A percentile compares a stretch with the other conserved stretches of the same genome.
phyloP scores from a whole-genome alignment of 2,329 filamentous ascomycete species.

The Pseudopithomyces chartarum region DNA sequence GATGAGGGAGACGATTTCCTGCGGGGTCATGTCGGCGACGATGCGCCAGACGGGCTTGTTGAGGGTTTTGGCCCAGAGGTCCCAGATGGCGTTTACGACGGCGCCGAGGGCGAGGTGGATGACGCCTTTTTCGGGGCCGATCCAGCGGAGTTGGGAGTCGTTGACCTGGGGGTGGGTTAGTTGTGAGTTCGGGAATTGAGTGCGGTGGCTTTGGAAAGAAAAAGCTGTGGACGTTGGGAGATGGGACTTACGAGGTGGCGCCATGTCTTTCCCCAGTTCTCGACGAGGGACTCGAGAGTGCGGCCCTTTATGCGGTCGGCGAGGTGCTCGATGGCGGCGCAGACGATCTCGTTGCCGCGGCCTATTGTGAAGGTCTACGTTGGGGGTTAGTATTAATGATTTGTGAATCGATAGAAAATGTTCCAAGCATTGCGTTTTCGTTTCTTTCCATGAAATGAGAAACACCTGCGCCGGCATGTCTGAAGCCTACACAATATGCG shows the following conservation, averaged over 20 bases:
- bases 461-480: too few species aligned
- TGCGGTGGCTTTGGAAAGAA: too few species aligned
- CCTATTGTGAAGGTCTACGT: constrained; percentile 75
- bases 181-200: not conserved
- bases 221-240: too few species aligned
- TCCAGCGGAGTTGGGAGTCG: constrained; percentile 90
- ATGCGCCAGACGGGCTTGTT: constrained; percentile 90
- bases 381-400: constrained; percentile 7
- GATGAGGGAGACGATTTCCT: constrained; percentile 85
- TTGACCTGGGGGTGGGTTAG: constrained; percentile 54
- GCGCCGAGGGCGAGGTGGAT: constrained; percentile 90
- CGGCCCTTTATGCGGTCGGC: constrained; percentile 76
- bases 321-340: constrained; percentile 78
- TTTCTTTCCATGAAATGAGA: too few species aligned
- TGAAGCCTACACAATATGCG: too few species aligned
- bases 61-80: constrained; percentile 89
- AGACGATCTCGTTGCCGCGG: constrained; percentile 91
- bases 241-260: constrained; percentile 67
- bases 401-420: not conserved
- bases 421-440: not conserved
- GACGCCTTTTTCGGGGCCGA: constrained; percentile 91
- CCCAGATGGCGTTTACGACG: constrained; percentile 91
- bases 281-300: constrained; percentile 76
- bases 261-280: constrained; percentile 88
- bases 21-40: constrained; percentile 85